Evolutionary conservation across 2,329 filamentous ascomycete genomes (phyloP), one percentile per base, ranked within the genome.

Genomic region (Bimuria novae-zelandiae): DNA sequence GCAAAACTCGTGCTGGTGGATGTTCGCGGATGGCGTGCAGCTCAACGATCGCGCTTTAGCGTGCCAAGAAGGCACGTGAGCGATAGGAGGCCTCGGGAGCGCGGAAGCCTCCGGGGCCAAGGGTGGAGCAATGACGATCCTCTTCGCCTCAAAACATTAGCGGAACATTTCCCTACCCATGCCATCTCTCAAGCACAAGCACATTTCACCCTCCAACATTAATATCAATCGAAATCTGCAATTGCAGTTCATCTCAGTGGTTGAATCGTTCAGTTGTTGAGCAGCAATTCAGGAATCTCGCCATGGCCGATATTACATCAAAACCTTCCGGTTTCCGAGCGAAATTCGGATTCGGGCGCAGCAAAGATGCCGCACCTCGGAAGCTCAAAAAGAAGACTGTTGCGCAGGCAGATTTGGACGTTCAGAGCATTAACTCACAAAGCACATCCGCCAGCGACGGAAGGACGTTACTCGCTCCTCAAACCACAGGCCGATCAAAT

Each of bases 321-420:
- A 48, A 43, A 22, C 37, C 42, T 17, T 40, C 35, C 7, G 39
- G 52, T 6, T 43, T 55, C 17, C 49, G 48, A 29, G 39, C 43
- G 16, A 55, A 32, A 29, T 42, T 55, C n/a, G 52, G 52, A 8
- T 51, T 55, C 19, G 39, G 32, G 8, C 36, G 40, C 2, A 36
- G 43, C 4, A 54, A 54, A 36, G 27, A 45, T 42, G 19, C 25
- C 5, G 29, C 42, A 11, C 21, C 42, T 19, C 48, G 48, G 14
- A 55, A 55, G 32, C 35, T 55, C 23, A 27, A 37, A 8, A 55
- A 51, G 27, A 55, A 55, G 19, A 55, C 40, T 14, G 37, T 19
- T 6, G 40, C 17, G 3, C 36, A 25, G 7, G 16, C 25, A n/a
- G 47, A 54, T 3, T 47, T 16, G 22, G 42, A 47, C 30, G 25